These are phyloP conservation scores for Ilyonectria destructans DNA, from an alignment of 2,329 filamentous ascomycete species.

Conservation along the genomic window DNA sequence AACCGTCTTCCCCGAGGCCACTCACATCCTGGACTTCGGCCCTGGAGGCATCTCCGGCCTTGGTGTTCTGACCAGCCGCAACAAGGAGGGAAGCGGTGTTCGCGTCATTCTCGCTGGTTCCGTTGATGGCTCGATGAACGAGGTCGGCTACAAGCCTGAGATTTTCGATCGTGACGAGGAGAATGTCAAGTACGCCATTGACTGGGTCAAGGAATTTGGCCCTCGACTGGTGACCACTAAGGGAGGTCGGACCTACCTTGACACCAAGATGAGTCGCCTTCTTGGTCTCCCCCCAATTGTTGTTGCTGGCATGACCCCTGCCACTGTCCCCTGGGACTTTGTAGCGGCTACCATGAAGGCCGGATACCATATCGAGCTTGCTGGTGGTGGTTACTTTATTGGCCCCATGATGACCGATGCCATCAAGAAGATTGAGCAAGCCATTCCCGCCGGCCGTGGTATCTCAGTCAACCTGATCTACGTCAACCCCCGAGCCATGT, in stretches of 20 bases:
- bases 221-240: conserved; percentile 94
- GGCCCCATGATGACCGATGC: conserved; percentile 87
- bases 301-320: conserved; percentile 95
- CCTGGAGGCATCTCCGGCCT: conserved; percentile 97
- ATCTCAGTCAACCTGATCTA: conserved; percentile 95
- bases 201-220: conserved; percentile 98
- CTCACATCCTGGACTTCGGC: conserved; percentile 96
- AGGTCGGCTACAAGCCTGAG: conserved; percentile 98
- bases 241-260: conserved; percentile 90
- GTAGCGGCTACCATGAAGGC: conserved; percentile 94
- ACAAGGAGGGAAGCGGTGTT: conserved; percentile 98
- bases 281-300: conserved; percentile 89
- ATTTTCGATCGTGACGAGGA: conserved; percentile 97
- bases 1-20: conserved; percentile 90
- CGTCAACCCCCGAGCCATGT: conserved; percentile 90
- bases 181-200: conserved; percentile 92
- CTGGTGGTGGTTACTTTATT: conserved; percentile 91
- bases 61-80: conserved; percentile 95
- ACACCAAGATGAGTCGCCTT: conserved; percentile 95
- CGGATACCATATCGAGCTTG: conserved; percentile 94
- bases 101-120: conserved; percentile 95
- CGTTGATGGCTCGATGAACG: conserved; percentile 90
- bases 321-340: conserved; percentile 92
- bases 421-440: conserved; percentile 86
- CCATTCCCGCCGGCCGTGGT: conserved; percentile 87